These are phyloP conservation scores for Clarireedia paspali DNA, from an alignment of 2,329 filamentous ascomycete species.

Conservation along the genomic window DNA sequence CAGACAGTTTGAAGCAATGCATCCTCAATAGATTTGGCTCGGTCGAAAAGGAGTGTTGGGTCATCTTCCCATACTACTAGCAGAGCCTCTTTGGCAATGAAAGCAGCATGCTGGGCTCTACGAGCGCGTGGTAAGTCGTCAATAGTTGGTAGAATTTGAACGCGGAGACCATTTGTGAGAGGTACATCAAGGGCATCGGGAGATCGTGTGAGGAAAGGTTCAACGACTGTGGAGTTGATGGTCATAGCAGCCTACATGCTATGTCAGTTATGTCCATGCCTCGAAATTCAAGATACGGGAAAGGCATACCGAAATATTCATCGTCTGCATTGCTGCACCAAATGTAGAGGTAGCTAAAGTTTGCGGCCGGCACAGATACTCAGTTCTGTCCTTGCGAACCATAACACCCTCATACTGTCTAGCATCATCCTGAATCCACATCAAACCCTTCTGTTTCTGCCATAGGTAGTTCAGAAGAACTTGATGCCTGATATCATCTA, in stretches of 20 bases:
- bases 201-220: constrained; percentile 66
- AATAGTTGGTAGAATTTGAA: constrained; percentile 67
- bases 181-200: constrained; percentile 69
- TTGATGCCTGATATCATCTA: constrained; percentile 71
- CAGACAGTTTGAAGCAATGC: constrained; percentile 73
- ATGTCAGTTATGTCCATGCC: background rate
- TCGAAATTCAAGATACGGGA: background rate
- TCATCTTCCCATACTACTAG: constrained; percentile 81
- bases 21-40: constrained; percentile 65
- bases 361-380: constrained; percentile 67
- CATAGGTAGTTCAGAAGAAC: constrained; percentile 80
- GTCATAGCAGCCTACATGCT: constrained; percentile 62
- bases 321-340: constrained; percentile 52
- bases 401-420: constrained; percentile 66
- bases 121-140: constrained; percentile 62
- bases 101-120: constrained; percentile 75
- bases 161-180: constrained; percentile 65
- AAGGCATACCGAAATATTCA: constrained; percentile 59
- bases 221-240: constrained; percentile 71
- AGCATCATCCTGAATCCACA: constrained; percentile 65
- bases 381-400: constrained; percentile 57
- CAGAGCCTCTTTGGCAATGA: constrained; percentile 62
- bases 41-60: constrained; percentile 58
- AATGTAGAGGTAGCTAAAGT: constrained; percentile 55
- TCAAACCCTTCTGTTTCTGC: constrained; percentile 66